Evolutionary conservation across 1,284 basidiomycete species (phyloP).

Genomic region (Athelia psychrophila): DNA sequence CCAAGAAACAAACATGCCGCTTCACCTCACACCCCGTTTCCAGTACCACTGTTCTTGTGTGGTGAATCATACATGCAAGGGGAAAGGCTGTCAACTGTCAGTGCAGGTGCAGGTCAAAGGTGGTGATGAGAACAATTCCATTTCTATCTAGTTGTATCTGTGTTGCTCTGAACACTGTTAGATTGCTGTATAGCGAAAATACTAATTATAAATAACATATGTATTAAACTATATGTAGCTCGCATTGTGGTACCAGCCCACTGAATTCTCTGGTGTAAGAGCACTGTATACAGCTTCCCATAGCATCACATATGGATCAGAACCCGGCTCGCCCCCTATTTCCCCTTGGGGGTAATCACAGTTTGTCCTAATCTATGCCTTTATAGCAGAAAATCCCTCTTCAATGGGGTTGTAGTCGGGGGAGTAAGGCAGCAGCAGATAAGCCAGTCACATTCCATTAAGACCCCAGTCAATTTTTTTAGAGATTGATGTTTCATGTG

Average conservation of each 20-base stretch:
- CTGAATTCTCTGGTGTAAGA: constrained; percentile 16
- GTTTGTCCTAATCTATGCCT: constrained; percentile 21
- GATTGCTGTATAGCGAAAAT: not conserved
- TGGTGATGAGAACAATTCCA: no score
- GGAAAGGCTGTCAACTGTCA: no score
- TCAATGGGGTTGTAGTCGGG: constrained; percentile 33
- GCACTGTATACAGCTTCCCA: constrained; percentile 20
- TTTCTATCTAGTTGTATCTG: no score
- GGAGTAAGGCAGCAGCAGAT: constrained; percentile 31
- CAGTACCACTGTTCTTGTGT: no score
- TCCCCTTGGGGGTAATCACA: constrained; percentile 15
- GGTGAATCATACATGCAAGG: no score
- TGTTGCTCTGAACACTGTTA: not conserved
- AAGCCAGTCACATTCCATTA: constrained; percentile 28
- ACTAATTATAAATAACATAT: not conserved
- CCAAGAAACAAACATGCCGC: no score
- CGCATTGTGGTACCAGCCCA: constrained; percentile 19
- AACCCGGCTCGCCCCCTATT: constrained; percentile 6
- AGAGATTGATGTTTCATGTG: not conserved
- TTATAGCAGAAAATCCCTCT: constrained; percentile 29
- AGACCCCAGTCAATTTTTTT: not conserved
- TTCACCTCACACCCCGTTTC: no score
- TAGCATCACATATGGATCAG: constrained; percentile 20
- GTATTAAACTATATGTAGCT: constrained; percentile 9
- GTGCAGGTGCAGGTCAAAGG: no score